These are phyloP conservation scores for Penicillium diatomitis DNA, from an alignment of 495 filamentous ascomycete genomes.

Conservation along the genomic window DNA sequence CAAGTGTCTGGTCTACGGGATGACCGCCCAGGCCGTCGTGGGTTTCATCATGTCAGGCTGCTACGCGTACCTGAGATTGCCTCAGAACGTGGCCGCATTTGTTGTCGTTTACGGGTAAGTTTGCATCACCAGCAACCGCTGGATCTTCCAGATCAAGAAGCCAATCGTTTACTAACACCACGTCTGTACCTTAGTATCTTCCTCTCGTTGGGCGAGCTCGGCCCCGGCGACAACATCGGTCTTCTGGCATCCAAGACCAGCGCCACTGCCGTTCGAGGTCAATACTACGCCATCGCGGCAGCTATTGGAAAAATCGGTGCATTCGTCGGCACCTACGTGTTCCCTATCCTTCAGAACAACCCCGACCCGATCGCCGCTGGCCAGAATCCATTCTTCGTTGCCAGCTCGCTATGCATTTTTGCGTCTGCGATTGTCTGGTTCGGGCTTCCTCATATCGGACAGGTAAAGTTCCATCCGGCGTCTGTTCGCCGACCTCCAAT, in stretches of 20 bases:
- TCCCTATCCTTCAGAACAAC: constrained; percentile 57
- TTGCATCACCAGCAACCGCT: no score
- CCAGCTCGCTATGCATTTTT: constrained; percentile 53
- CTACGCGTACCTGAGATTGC: constrained; percentile 53
- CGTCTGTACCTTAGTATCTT: constrained; percentile 51
- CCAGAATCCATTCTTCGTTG: constrained; percentile 76
- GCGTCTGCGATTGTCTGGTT: constrained; percentile 49
- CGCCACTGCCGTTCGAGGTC: constrained; percentile 76
- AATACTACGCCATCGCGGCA: constrained; percentile 86
- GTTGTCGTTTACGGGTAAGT: constrained; percentile 59
- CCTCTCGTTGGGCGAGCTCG: constrained; percentile 72
- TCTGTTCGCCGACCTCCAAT: no score
- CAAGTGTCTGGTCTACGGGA: constrained; percentile 57
- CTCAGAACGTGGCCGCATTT: constrained; percentile 62
- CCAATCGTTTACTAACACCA: no score
- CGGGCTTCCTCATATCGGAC: constrained; percentile 55
- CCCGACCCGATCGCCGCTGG: constrained; percentile 51
- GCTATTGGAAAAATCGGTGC: constrained; percentile 84
- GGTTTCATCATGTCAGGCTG: constrained; percentile 81
- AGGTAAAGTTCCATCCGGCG: constrained; percentile 27
- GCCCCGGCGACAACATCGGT: constrained; percentile 87
- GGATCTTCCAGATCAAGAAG: no score
- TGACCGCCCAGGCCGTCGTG: constrained; percentile 60
- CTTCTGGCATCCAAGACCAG: constrained; percentile 78
- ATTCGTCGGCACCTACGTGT: constrained; percentile 80